Conservation (phyloP, 208 protist species). For the Leishmania major region DNA sequence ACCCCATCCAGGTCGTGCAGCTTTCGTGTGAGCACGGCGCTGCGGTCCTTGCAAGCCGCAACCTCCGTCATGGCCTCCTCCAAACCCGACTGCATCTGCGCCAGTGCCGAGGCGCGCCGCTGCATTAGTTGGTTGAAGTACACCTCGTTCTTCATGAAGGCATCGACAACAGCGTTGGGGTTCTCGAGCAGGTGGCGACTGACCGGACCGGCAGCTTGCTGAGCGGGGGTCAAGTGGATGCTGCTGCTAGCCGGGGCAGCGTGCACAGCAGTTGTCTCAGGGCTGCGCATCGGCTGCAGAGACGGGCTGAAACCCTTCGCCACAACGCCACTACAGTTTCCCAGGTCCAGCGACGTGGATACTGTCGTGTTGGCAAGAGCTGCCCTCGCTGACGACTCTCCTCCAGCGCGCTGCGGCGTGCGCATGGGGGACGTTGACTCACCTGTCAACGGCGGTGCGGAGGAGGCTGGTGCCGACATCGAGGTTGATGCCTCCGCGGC, state of each 20-base stretch:
- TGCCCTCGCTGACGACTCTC: background rate
- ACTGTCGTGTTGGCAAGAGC: background rate
- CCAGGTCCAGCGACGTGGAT: slow-evolving; percentile 18
- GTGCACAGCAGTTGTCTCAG: background rate
- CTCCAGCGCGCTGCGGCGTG: background rate
- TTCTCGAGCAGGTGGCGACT: slow-evolving; percentile 48
- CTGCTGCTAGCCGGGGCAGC: background rate
- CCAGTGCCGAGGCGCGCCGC: slow-evolving; percentile 61
- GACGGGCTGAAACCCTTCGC: slow-evolving; percentile 12
- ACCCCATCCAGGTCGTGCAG: slow-evolving; percentile 69
- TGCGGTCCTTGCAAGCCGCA: slow-evolving; percentile 69
- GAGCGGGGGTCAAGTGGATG: slow-evolving; percentile 22
- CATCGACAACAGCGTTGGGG: slow-evolving; percentile 62
- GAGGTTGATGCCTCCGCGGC: slow-evolving; percentile 12
- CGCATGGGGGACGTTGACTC: background rate
- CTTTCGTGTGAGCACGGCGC: slow-evolving; percentile 52
- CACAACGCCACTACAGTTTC: slow-evolving; percentile 1
- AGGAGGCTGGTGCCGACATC: background rate
- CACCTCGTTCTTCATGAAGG: slow-evolving; percentile 86
- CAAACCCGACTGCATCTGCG: slow-evolving; percentile 56
- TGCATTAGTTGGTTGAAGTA: slow-evolving; percentile 85
- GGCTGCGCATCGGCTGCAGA: slow-evolving; percentile 13
- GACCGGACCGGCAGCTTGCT: slow-evolving; percentile 25
- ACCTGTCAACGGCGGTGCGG: background rate
- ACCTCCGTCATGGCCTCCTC: slow-evolving; percentile 69